These are phyloP conservation scores for Saccharomyces hybrid DNA, from an alignment of 1,139 yeast genomes.

Conservation along the genomic window DNA sequence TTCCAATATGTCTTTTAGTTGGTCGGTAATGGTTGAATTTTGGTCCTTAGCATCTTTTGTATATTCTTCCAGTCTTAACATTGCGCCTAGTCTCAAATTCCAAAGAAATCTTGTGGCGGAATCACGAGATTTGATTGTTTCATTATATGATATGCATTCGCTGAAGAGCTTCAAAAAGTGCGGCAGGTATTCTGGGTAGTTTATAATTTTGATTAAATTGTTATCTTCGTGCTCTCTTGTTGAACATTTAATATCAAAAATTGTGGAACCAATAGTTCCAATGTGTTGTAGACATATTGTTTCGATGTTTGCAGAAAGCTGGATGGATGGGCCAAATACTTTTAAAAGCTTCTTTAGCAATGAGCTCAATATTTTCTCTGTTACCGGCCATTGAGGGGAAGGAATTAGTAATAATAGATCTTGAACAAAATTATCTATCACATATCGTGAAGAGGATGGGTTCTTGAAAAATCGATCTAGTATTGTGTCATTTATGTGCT, in stretches of 20 bases:
- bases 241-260: slow-evolving; percentile 32
- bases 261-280: slow-evolving; percentile 48
- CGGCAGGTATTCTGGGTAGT: slow-evolving; percentile 21
- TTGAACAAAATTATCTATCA: slow-evolving; percentile 45
- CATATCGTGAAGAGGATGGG: slow-evolving; percentile 24
- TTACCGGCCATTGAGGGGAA: slow-evolving; percentile 55
- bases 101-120: slow-evolving; percentile 13
- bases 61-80: slow-evolving; percentile 14
- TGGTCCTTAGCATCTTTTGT: slow-evolving; percentile 12
- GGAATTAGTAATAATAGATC: slow-evolving; percentile 47
- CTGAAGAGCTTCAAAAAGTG: slow-evolving; percentile 13
- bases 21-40: slow-evolving; percentile 2
- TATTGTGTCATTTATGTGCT: slow-evolving; percentile 37
- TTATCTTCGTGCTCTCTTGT: slow-evolving; percentile 13
- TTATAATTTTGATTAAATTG: slow-evolving; percentile 21
- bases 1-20: background rate
- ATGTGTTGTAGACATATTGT: slow-evolving; percentile 47
- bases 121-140: background rate
- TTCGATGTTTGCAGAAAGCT: slow-evolving; percentile 37
- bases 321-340: slow-evolving; percentile 32
- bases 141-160: slow-evolving; percentile 11
- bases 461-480: slow-evolving; percentile 33
- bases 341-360: slow-evolving; percentile 38
- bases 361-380: slow-evolving; percentile 43
- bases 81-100: slow-evolving; percentile 12